Conservation (phyloP, 495 filamentous ascomycete genomes). For the Hypoxylon rickii region DNA sequence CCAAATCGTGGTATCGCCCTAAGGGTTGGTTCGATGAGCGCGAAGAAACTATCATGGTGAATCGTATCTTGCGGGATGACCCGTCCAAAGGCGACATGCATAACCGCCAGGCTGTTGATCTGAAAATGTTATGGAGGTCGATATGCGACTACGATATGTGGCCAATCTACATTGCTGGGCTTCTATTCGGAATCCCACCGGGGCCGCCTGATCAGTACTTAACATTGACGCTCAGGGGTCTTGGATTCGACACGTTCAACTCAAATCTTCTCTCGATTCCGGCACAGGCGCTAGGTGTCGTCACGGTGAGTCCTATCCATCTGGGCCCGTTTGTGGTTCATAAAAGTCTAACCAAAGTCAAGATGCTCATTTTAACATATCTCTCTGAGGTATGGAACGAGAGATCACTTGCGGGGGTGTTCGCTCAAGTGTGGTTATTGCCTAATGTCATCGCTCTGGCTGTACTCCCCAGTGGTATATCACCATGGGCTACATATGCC, state of each 20-base stretch:
- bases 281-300: conserved; percentile 9
- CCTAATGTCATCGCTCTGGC: conserved; percentile 57
- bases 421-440: conserved; percentile 60
- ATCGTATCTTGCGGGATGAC: conserved; percentile 64
- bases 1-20: conserved; percentile 56
- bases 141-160: conserved; percentile 73
- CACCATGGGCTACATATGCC: conserved; percentile 54
- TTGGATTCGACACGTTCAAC: conserved; percentile 69
- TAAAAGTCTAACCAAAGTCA: conserved; percentile 7
- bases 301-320: conserved; percentile 14
- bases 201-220: conserved; percentile 61
- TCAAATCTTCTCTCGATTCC: conserved; percentile 74
- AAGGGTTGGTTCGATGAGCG: conserved; percentile 65
- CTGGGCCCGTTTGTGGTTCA: no score
- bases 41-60: conserved; percentile 63
- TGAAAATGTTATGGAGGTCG: conserved; percentile 59
- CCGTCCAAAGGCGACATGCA: conserved; percentile 64
- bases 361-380: conserved; percentile 54
- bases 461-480: conserved; percentile 41
- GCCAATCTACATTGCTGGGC: conserved; percentile 68
- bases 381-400: conserved; percentile 60
- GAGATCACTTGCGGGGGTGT: conserved; percentile 52
- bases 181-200: conserved; percentile 60
- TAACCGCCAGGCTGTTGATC: conserved; percentile 63
- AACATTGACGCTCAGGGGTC: conserved; percentile 60